These are phyloP conservation scores for Stereum hirsutum DNA, from an alignment of 1,284 basidiomycete genomes.

Conservation along the genomic window DNA sequence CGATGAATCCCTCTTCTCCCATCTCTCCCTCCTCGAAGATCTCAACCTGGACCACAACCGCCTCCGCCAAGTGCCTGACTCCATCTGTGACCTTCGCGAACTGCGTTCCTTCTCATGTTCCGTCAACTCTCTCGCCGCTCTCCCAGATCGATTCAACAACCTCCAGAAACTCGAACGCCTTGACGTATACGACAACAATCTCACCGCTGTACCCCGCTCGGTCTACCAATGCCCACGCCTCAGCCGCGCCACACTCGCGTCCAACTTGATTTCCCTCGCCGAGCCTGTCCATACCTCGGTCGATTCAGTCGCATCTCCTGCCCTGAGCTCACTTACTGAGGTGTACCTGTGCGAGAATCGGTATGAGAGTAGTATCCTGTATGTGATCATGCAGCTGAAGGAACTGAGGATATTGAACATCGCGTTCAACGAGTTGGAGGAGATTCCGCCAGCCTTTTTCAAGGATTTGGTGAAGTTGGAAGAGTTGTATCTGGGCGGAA, in stretches of 20 bases:
- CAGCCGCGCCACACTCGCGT: conserved; percentile 76
- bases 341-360: conserved; percentile 89
- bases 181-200: conserved; percentile 89
- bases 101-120: conserved; percentile 79
- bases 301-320: conserved; percentile 6
- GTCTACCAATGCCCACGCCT: conserved; percentile 85
- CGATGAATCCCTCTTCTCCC: conserved; percentile 64
- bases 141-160: conserved; percentile 78
- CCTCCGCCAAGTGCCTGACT: conserved; percentile 79
- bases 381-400: conserved; percentile 65
- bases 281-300: neutral
- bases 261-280: conserved; percentile 63
- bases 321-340: conserved; percentile 52
- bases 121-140: conserved; percentile 77
- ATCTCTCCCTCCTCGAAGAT: conserved; percentile 64
- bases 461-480: conserved; percentile 62
- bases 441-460: conserved; percentile 77
- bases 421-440: conserved; percentile 93
- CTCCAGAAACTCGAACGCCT: conserved; percentile 73
- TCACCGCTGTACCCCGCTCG: conserved; percentile 66
- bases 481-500: conserved; percentile 91
- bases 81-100: conserved; percentile 63
- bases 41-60: conserved; percentile 84
- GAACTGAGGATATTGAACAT: conserved; percentile 83
- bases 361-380: conserved; percentile 77